Percentiles rank a stretch among this genome's conserved stretches.
These are phyloP conservation scores for Coffea eugenioides DNA, from an alignment of 257 asterid genomes.

Conservation along the genomic window DNA sequence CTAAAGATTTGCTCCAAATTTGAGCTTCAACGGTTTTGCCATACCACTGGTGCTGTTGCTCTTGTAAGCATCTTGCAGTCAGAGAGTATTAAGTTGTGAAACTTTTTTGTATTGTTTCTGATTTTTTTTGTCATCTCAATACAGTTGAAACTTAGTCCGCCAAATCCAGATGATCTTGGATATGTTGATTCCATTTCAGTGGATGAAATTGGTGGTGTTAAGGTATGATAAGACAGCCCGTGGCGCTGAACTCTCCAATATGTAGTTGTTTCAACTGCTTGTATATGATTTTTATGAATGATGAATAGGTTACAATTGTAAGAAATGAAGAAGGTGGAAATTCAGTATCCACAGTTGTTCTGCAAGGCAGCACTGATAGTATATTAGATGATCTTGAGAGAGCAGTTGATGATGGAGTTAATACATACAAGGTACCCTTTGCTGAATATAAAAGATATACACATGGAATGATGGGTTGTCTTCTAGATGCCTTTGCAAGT, in stretches of 20 bases:
- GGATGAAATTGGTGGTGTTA: constrained; percentile 96
- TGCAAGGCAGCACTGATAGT: constrained; percentile 95
- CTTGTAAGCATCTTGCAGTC: constrained; percentile 52
- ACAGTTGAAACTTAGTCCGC: constrained; percentile 88
- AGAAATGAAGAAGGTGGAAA: constrained; percentile 96
- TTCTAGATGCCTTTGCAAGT: background rate
- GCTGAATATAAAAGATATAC: background rate
- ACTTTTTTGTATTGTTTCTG: constrained; percentile 16
- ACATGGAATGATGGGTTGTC: background rate
- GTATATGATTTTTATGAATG: constrained; percentile 1
- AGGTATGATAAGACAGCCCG: constrained; percentile 47
- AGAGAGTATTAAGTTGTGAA: constrained; percentile 9
- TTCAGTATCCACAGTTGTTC: constrained; percentile 81
- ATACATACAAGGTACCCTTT: constrained; percentile 69
- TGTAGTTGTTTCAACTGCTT: constrained; percentile 7
- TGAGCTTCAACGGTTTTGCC: constrained; percentile 92
- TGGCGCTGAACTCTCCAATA: constrained; percentile 9
- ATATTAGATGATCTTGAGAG: constrained; percentile 95
- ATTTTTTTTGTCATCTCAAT: constrained; percentile 25
- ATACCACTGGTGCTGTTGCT: constrained; percentile 89
- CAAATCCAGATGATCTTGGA: constrained; percentile 92
- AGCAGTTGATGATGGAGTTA: constrained; percentile 94
- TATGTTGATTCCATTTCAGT: constrained; percentile 89
- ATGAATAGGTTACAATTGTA: constrained; percentile 80
- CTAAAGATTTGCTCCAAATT: constrained; percentile 90